Percentiles rank a stretch among this genome's conserved stretches.
phyloP scores from a whole-genome alignment of 2,329 filamentous ascomycete genomes.

The Periconia digitata region DNA sequence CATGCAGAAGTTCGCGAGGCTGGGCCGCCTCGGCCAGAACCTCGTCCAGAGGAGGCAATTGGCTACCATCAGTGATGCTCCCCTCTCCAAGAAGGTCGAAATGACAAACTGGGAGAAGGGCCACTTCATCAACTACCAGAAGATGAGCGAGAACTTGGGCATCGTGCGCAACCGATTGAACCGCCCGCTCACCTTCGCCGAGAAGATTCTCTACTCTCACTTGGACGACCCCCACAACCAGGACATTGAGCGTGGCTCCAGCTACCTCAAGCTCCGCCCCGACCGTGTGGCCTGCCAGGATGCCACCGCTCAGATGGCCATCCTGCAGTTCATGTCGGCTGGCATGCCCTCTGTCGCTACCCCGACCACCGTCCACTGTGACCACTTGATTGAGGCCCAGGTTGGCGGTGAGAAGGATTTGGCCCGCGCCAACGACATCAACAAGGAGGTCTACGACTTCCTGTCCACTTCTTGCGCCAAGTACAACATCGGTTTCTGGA shows the following conservation, averaged over 20 bases:
- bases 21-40: slow-evolving; percentile 67
- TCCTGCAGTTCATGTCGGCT: slow-evolving; percentile 99
- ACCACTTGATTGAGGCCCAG: slow-evolving; percentile 99
- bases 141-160: slow-evolving; percentile 96
- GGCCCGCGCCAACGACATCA: slow-evolving; percentile 84
- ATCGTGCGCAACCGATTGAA: slow-evolving; percentile 89
- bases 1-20: slow-evolving; percentile 73
- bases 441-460: slow-evolving; percentile 99
- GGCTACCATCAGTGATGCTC: slow-evolving; percentile 82
- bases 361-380: slow-evolving; percentile 94
- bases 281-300: slow-evolving; percentile 99
- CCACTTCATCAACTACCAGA: slow-evolving; percentile 98
- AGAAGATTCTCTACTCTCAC: slow-evolving; percentile 92
- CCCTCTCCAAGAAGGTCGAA: slow-evolving; percentile 92
- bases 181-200: slow-evolving; percentile 88
- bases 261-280: slow-evolving; percentile 94
- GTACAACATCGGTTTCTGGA: slow-evolving; percentile 99
- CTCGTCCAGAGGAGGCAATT: slow-evolving; percentile 66
- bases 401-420: slow-evolving; percentile 92
- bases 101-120: slow-evolving; percentile 96
- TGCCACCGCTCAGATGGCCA: slow-evolving; percentile 99
- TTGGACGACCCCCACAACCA: slow-evolving; percentile 95
- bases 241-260: slow-evolving; percentile 92
- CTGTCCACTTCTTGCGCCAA: slow-evolving; percentile 90
- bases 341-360: slow-evolving; percentile 95